Evolutionary conservation across 768 basidiomycete species (phyloP), one percentile per base, ranked within the genome.

Genomic region (Tylopilus intermedius): DNA sequence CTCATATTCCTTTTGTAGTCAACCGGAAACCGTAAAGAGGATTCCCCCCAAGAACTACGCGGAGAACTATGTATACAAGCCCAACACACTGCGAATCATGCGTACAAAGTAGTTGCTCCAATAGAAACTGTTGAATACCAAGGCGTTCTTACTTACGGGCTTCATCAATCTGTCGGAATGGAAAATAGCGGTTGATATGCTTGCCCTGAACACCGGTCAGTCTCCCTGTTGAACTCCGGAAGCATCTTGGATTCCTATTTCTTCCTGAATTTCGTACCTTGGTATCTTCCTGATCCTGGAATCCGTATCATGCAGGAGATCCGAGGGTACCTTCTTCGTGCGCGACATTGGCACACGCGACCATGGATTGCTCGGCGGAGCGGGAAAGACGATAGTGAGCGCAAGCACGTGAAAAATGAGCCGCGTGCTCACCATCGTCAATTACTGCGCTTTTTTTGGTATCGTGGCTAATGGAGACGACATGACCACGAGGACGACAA

Each of bases 1-100:
- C 33, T 14, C 22, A 39, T 50, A 15, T 48, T 29, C 11, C 21
- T 30, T 35, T 49, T 58, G 8, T 64, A 82, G 82, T 29, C 86
- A 88, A 80, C 70, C 75, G 5, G 68, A 79, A 22, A 71, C 78
- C 11, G 75, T 79, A 53, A 83, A 83, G 72, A 79, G 81, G 55
- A 83, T 91, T 52, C 87, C 86, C 18, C 86, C 85, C 14, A 90
- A 97, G 83, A 79, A 91, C 66, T 94, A 94, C 61, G 72, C 91
- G 39, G 94, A 94, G 78, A 98, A 93, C 76, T 97, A 79, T 69
- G 74, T 90, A 14, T 94, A 97, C 75, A 83, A 76, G 51, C 80
- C 90, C 3, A 75, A 81, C 62, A 88, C 80, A 61, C 77, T 97
- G 51, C 81, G 94, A 55, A 88, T 94, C 62, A 73, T 80, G 69